Evolutionary conservation across 2,329 filamentous ascomycete species (phyloP).

Genomic region (Colletotrichum sidae): DNA sequence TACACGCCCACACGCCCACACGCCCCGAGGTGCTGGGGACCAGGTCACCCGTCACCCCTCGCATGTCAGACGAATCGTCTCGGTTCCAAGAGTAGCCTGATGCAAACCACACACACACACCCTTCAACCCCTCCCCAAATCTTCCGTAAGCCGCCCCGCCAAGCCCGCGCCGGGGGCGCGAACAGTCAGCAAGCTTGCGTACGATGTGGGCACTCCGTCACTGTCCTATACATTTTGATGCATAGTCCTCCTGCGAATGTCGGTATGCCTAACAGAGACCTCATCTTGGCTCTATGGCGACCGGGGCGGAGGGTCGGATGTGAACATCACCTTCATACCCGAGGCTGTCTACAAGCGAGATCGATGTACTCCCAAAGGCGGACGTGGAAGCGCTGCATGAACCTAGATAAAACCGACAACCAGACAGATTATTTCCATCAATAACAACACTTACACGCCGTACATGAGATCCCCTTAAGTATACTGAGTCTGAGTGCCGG

Average conservation of each 20-base stretch:
- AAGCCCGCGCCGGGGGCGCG: not conserved
- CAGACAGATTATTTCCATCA: no score
- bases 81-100: not conserved
- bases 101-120: not conserved
- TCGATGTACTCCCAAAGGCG: no score
- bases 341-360: no score
- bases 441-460: no score
- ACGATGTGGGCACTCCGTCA: not conserved
- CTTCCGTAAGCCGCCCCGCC: constrained; percentile 22
- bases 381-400: no score
- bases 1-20: not conserved
- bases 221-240: not conserved
- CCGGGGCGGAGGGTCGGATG: not conserved
- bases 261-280: constrained; percentile 32
- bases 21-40: not conserved
- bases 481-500: no score
- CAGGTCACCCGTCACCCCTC: not conserved
- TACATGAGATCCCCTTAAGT: no score
- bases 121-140: not conserved
- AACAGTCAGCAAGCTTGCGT: constrained; percentile 5
- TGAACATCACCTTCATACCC: not conserved
- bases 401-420: no score
- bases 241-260: constrained; percentile 19
- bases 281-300: no score
- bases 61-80: constrained; percentile 11